Evolutionary conservation across 345 rosid species (phyloP), one percentile per base, ranked within the genome.

Genomic region (Ceriops zippeliana): DNA sequence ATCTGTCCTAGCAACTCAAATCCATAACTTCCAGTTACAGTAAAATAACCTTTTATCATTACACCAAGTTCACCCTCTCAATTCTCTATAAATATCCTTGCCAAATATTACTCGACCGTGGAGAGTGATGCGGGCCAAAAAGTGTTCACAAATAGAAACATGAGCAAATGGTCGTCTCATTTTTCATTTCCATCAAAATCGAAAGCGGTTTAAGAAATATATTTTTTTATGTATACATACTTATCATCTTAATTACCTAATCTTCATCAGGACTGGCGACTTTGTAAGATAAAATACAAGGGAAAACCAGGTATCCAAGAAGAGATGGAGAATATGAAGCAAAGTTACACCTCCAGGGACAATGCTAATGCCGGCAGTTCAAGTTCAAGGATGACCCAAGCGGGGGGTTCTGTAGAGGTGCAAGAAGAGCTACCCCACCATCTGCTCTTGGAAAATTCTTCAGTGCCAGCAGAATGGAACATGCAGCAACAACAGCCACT

Each of bases 251-350:
- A 5, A 2, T 21, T 31, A 8, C 5, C 27, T 10, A 2, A 20
- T 28, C 7, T 31, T 5, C 3, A 0, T 60, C 49, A 72, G 75
- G 70, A 47, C 1, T 72, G 75, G 75, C 65, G 65, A 27, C 75
- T 72, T 31, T 72, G 75, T 58, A 72, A 58, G 59, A 59, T 72
- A 5, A 72, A 58, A 32, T 19, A 72, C 11, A 72, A 72, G 38
- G 75, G 75, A 11, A 72, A 31, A 61, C 58, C 75, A 58, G 65
- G 64, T 20, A 2, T 72, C 17, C 70, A 65, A 6, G 70, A 72
- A 24, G 75, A 72, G 59, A 58, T 58, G 66, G 68, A 70, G 62
- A 62, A 52, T 35, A 62, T 70, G 0, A 70, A 24, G 75, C 28
- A 58, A 32, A 52, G 7, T 3, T 15, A 13, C 21, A 57, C 64